A percentile compares a stretch with the other conserved stretches of the same genome.
Conservation (phyloP, 2,329 filamentous ascomycete genomes). For the Epichloe sibirici region DNA sequence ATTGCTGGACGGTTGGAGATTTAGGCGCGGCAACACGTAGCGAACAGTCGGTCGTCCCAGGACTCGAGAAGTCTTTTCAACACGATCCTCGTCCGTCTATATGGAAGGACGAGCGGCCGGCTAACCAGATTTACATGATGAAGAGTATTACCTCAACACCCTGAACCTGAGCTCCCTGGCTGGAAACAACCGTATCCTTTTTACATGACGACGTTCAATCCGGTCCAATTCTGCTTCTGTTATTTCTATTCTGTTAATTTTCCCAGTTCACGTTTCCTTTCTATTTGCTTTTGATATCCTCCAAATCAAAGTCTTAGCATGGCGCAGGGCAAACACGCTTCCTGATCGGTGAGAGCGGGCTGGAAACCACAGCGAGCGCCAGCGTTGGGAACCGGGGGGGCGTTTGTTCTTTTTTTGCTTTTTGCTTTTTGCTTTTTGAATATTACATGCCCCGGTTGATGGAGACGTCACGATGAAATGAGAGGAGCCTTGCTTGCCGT, state of each 20-base stretch:
- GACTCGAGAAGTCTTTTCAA: not conserved
- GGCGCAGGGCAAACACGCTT: conserved; percentile 16
- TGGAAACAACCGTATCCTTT: no score
- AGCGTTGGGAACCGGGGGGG: conserved; percentile 1
- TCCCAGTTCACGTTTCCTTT: no score
- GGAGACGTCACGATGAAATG: not conserved
- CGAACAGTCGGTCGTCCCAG: not conserved
- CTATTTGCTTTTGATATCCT: not conserved
- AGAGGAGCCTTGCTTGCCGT: not conserved
- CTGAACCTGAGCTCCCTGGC: not conserved
- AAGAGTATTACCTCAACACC: not conserved
- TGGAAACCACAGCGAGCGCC: conserved; percentile 13
- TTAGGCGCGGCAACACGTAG: conserved; percentile 17
- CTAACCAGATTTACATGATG: no score
- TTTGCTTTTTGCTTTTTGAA: not conserved
- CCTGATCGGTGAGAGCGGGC: conserved; percentile 26
- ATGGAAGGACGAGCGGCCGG: not conserved
- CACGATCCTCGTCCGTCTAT: not conserved
- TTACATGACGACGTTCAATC: no score
- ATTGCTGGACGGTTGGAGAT: conserved; percentile 52
- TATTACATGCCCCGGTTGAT: not conserved
- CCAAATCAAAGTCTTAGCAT: conserved; percentile 8
- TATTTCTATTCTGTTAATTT: not conserved
- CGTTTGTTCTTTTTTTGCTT: not conserved
- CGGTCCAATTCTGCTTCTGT: not conserved